Base-by-base conservation (phyloP, 257 asterid species). In the Nicotiana noctiflora region DNA sequence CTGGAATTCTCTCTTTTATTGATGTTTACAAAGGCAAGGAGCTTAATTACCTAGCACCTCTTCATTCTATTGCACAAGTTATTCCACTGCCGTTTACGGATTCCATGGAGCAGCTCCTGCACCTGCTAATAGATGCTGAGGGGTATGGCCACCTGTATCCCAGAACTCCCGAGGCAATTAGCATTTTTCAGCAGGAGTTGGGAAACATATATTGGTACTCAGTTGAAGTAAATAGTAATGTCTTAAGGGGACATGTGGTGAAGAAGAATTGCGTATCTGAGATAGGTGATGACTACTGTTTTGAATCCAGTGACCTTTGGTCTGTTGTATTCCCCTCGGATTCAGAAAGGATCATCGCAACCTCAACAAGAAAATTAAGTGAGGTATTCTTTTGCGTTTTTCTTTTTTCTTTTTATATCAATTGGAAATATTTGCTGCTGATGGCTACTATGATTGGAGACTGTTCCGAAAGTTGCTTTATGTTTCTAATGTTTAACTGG, bases 171-270 rank as follows among this genome's bases (percentile, higher is more conserved):
- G 99, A 96, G 90, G 98, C 97, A 87, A 93, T 92, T 75, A 88
- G 80, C 76, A 88, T 94, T 76, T 89, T 96, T 65, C 87, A 84
- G 82, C 87, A 80, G 57, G 99, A 94, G 86, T 62, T 83, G 68
- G 96, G 91, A 81, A 92, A 90, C 86, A 86, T 90, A 65, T 96
- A 89, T 83, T 96, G 99, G 99, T 92, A 96, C 84, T 91, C 98
- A 1, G 96, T 92, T 83, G 97, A 89, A 27, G 92, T 88, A 15
- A 82, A 82, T 65, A 53, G 77, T 91, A 91, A 91, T 63, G 83
- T 91, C 67, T 88, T 96, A 81, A 88, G 89, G 94, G 99, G 98
- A 65, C 93, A 90, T 82, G 91, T 90, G 51, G 84, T 90, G 88
- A 90, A 87, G 79, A 92, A 84, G 57, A 90, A 82, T 44, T 88